Conservation (phyloP, 2,329 filamentous ascomycete species). For the Trichoderma arundinaceum region DNA sequence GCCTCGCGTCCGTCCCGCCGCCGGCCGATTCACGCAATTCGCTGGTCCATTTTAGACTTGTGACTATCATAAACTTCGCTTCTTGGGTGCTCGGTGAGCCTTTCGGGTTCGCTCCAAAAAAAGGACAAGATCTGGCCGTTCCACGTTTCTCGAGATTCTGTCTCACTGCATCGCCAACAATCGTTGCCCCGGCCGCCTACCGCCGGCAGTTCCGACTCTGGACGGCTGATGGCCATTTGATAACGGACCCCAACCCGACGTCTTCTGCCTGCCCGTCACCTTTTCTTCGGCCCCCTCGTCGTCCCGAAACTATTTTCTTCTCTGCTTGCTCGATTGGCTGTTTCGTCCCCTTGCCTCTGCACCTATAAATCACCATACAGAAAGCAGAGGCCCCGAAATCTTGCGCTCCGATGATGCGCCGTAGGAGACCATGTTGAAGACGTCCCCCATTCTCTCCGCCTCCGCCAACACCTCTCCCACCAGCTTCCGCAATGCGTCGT, state of each 20-base stretch:
- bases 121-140: slow-evolving; percentile 15
- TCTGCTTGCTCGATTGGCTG: neutral
- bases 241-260: neutral
- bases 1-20: slow-evolving; percentile 21
- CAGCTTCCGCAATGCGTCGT: slow-evolving; percentile 48
- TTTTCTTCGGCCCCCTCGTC: neutral
- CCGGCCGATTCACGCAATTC: slow-evolving; percentile 7
- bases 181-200: slow-evolving; percentile 14
- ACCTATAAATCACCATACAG: neutral
- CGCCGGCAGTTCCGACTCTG: slow-evolving; percentile 20
- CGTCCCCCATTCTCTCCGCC: slow-evolving; percentile 58
- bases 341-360: neutral
- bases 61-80: slow-evolving; percentile 10
- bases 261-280: neutral
- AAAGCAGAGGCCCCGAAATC: neutral
- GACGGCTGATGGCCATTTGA: slow-evolving; percentile 22
- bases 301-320: neutral
- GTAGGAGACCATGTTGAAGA: slow-evolving; percentile 64
- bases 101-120: slow-evolving; percentile 23
- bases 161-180: slow-evolving; percentile 24
- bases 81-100: slow-evolving; percentile 26
- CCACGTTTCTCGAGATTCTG: slow-evolving; percentile 9
- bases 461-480: slow-evolving; percentile 60
- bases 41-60: slow-evolving; percentile 23
- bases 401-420: slow-evolving; percentile 52